Base-by-base conservation (phyloP, 495 filamentous ascomycete species). In the Penicillium macrosclerotiorum region DNA sequence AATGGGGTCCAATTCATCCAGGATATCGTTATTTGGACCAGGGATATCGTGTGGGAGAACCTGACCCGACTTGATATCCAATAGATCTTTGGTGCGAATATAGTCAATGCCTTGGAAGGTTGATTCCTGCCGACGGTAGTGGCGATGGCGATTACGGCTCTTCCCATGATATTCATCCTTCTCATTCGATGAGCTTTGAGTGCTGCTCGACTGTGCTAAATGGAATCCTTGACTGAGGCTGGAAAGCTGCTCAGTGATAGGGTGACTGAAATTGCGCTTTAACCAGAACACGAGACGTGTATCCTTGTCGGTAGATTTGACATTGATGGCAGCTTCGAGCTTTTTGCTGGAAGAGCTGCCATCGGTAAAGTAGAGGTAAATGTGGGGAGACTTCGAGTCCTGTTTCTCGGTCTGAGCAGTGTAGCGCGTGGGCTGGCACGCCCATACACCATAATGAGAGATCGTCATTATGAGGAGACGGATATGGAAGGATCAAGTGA, bases 1-100 rank as follows among this genome's bases (percentile, higher is more conserved):
- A 30, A 71, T 63, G 9, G 67, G 65, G n/a, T 60, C 51, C 39
- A 72, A 30, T 8, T 63, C 32, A 30, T 66, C 60, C 16, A 72
- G 45, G 31, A 71, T 63, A 41, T 68, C 60, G 37, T 66, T 58
- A 27, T 62, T 54, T 4, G 50, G 35, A 13, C 57, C 57, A 9
- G 52, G 31, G 12, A 47, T 33, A 41, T 63, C 51, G 42, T 56
- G 48, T 0, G 54, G 49, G 5, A 71, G 51, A 3, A 69, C 42
- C 22, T 42, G 18, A 18, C 52, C 55, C 2, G 49, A 24, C 11
- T 57, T 8, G 29, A 60, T 50, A 17, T 57, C 31, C 11, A 63
- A 22, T 1, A 63, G 46, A 6, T 35, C 45, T 38, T 55, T n/a
- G 4, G 59, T 62, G 32, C 59, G 59, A 19, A 62, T 14, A 18